Evolutionary conservation across 192 early-diverging fungal species (phyloP).

Genomic region (Nowakowskiella sp.): DNA sequence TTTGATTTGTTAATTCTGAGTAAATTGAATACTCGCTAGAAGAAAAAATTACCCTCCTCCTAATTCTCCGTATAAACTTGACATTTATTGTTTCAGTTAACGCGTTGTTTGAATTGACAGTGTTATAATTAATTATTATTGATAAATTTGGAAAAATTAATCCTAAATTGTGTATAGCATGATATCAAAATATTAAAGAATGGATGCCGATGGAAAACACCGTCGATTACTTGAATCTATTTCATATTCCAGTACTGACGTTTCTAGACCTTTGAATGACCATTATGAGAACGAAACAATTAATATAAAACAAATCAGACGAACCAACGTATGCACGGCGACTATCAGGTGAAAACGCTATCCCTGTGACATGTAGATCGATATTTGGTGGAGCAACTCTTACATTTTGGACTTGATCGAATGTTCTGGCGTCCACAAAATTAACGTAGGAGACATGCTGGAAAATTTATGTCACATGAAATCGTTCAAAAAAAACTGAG

Average conservation of each 20-base stretch:
- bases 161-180: no score
- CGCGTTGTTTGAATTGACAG: no score
- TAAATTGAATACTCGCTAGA: no score
- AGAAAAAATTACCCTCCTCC: no score
- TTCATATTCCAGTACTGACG: constrained; percentile 70
- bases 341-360: constrained; percentile 77
- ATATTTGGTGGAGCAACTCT: constrained; percentile 55
- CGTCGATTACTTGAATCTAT: constrained; percentile 72
- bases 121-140: no score
- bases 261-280: constrained; percentile 59
- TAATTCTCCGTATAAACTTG: no score
- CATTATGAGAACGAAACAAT: not conserved
- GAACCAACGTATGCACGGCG: constrained; percentile 80
- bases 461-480: no score
- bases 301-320: constrained; percentile 13
- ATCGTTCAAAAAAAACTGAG: no score
- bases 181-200: constrained; percentile 64
- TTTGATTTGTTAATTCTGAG: no score
- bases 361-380: constrained; percentile 80
- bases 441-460: constrained; percentile 79
- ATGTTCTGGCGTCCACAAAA: constrained; percentile 83
- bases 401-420: constrained; percentile 71
- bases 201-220: constrained; percentile 70
- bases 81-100: no score
- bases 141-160: no score